Evolutionary conservation across 768 basidiomycete genomes (phyloP).

Genomic region (Termitomyces sp.): DNA sequence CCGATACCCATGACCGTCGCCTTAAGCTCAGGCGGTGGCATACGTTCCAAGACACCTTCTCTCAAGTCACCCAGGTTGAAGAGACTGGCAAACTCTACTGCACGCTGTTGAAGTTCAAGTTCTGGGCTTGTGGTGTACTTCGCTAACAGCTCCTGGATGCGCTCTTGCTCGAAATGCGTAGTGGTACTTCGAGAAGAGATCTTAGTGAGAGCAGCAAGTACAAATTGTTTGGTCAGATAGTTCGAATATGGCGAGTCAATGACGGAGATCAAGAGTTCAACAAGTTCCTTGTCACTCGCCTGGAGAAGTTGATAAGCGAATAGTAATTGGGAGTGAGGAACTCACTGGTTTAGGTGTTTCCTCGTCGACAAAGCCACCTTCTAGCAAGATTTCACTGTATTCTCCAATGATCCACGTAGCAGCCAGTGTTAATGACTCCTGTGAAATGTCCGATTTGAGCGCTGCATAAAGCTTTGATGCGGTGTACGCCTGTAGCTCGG

Average conservation of each 20-base stretch:
- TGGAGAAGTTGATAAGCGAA: constrained; percentile 20
- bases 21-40: constrained; percentile 98
- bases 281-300: constrained; percentile 76
- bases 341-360: constrained; percentile 67
- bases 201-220: constrained; percentile 86
- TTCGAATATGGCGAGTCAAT: constrained; percentile 95
- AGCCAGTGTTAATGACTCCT: constrained; percentile 90
- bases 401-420: constrained; percentile 97
- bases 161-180: constrained; percentile 60
- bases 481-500: constrained; percentile 94
- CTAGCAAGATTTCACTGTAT: constrained; percentile 86
- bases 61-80: constrained; percentile 72
- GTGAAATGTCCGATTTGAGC: constrained; percentile 87
- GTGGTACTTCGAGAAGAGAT: constrained; percentile 77
- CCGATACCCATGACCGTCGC: constrained; percentile 94
- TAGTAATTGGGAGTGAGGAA: background rate
- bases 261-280: constrained; percentile 81
- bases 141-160: constrained; percentile 73
- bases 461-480: constrained; percentile 87
- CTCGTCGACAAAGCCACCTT: constrained; percentile 73
- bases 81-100: constrained; percentile 89
- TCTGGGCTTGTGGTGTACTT: constrained; percentile 85
- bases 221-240: constrained; percentile 86
- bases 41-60: constrained; percentile 88
- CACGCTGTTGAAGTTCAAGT: constrained; percentile 91